These are phyloP conservation scores for Piromyces sp. DNA, from an alignment of 192 early-diverging fungal genomes.

Conservation along the genomic window DNA sequence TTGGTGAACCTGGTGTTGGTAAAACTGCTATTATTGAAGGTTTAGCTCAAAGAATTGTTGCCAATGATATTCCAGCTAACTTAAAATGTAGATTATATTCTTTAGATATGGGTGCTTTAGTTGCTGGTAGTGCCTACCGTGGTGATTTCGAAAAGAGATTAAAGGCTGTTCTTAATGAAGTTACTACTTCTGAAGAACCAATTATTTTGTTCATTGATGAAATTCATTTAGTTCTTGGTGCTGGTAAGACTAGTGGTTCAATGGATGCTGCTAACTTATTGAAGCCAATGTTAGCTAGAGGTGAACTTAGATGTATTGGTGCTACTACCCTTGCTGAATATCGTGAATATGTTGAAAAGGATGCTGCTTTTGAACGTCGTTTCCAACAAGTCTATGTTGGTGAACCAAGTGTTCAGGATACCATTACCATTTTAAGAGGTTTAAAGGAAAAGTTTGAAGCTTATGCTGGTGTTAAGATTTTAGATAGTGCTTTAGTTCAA, in stretches of 20 bases:
- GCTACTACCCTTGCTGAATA: conserved; percentile 93
- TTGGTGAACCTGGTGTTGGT: conserved; percentile 64
- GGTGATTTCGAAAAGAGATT: conserved; percentile 98
- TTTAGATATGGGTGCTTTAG: conserved; percentile 89
- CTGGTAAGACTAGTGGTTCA: conserved; percentile 73
- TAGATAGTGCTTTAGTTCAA: conserved; percentile 51
- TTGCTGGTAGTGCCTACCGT: conserved; percentile 88
- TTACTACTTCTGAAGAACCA: conserved; percentile 69
- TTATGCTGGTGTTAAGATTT: conserved; percentile 55
- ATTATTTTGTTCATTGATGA: conserved; percentile 97
- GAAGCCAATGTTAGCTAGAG: conserved; percentile 91
- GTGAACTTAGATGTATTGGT: conserved; percentile 86
- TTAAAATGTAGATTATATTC: conserved; percentile 69
- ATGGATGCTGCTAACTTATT: conserved; percentile 95
- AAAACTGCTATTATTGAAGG: conserved; percentile 81
- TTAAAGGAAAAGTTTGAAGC: conserved; percentile 60
- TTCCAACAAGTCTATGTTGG: conserved; percentile 58
- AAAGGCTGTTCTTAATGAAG: conserved; percentile 89
- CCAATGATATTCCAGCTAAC: conserved; percentile 75
- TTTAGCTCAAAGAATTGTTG: conserved; percentile 81
- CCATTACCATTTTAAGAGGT: conserved; percentile 64
- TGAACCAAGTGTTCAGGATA: conserved; percentile 57
- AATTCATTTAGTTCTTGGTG: conserved; percentile 85
- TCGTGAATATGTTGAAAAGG: conserved; percentile 78
- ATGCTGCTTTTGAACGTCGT: conserved; percentile 63